These are phyloP conservation scores for Candida easanensis DNA, from an alignment of 805 yeast genomes.

Conservation along the genomic window DNA sequence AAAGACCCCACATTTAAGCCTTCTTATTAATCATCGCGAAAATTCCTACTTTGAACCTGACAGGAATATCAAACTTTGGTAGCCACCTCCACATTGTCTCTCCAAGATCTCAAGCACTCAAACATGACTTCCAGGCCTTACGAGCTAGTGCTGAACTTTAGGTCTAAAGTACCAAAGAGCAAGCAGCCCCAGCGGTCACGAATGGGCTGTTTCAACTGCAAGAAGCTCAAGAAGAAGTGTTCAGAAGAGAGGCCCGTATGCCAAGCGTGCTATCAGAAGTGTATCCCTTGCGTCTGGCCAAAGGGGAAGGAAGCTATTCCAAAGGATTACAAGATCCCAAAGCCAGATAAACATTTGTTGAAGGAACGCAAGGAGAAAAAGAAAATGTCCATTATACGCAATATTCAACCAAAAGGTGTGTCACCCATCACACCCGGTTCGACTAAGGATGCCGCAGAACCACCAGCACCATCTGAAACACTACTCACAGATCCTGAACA, in stretches of 20 bases:
- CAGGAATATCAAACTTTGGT: no score
- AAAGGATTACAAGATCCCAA: constrained; percentile 18
- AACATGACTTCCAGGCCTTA: constrained; percentile 3
- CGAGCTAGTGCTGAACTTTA: constrained; percentile 11
- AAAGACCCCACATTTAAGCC: no score
- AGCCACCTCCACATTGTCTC: no score
- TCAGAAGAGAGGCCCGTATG: constrained; percentile 47
- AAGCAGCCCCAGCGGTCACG: constrained; percentile 8
- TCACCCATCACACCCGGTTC: not conserved
- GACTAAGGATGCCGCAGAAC: not conserved
- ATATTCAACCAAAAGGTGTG: not conserved
- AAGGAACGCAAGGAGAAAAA: not conserved
- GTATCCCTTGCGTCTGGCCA: constrained; percentile 29
- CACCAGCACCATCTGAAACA: not conserved
- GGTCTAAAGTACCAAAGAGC: constrained; percentile 6
- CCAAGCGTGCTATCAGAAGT: constrained; percentile 38
- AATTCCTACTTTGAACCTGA: no score
- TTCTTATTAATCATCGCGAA: no score
- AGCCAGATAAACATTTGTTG: constrained; percentile 2
- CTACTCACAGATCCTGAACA: not conserved
- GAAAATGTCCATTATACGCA: not conserved
- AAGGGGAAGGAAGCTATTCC: constrained; percentile 19
- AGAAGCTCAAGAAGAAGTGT: constrained; percentile 64
- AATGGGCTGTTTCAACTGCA: constrained; percentile 30
- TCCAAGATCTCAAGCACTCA: no score